A percentile compares a stretch with the other conserved stretches of the same genome.
Conservation (phyloP, 495 filamentous ascomycete genomes). For the Neurospora sp. region DNA sequence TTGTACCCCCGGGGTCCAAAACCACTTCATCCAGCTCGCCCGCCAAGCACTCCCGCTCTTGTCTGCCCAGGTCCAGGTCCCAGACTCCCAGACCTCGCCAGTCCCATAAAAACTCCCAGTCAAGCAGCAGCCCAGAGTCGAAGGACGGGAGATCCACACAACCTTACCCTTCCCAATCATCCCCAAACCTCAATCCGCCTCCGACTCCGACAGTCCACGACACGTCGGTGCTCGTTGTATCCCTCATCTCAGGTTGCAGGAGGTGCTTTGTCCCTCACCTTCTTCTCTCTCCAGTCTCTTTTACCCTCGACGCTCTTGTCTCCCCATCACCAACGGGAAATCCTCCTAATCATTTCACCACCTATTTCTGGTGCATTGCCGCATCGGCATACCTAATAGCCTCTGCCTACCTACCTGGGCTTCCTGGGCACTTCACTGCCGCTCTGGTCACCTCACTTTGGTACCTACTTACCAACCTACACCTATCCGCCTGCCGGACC, state of each 20-base stretch:
- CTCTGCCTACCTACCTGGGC: neutral
- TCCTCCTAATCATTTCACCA: neutral
- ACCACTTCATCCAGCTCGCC: neutral
- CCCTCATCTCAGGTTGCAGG: neutral
- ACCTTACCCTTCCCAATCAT: slow-evolving; percentile 1
- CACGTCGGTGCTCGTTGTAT: neutral
- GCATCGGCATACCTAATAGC: neutral
- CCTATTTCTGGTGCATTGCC: neutral
- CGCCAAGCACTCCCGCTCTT: neutral
- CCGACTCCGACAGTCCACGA: neutral
- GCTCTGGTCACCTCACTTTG: neutral
- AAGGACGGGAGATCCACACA: neutral
- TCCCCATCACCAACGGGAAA: neutral
- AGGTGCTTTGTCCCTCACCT: neutral
- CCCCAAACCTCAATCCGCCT: neutral
- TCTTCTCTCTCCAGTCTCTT: neutral
- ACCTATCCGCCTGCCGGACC: neutral
- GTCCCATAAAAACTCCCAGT: neutral
- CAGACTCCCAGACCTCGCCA: neutral
- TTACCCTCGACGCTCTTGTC: neutral
- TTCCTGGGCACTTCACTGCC: neutral
- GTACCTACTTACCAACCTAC: neutral
- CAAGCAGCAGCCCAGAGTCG: neutral
- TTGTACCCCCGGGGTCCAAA: neutral
- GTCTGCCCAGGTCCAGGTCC: neutral